Evolutionary conservation across 2,329 filamentous ascomycete species (phyloP).

Genomic region (Fusarium fracticaudum): DNA sequence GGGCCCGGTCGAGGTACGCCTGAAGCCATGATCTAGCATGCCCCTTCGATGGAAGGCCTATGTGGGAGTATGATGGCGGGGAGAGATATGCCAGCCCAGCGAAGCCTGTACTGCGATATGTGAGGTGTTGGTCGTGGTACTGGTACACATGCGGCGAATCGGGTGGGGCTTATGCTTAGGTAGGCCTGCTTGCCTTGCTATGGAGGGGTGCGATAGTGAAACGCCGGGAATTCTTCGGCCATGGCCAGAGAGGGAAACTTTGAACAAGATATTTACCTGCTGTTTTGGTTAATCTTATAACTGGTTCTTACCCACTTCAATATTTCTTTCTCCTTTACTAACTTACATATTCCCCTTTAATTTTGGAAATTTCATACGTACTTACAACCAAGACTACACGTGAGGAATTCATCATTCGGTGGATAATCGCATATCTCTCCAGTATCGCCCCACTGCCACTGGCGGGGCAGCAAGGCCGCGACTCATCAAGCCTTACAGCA

Average conservation of each 20-base stretch:
- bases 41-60: slow-evolving; percentile 35
- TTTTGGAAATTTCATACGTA: background rate
- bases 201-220: slow-evolving; percentile 45
- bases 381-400: slow-evolving; percentile 1
- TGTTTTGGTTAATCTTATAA: background rate
- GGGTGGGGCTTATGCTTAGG: slow-evolving; percentile 38
- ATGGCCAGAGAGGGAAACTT: slow-evolving; percentile 4
- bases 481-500: slow-evolving; percentile 42
- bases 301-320: background rate
- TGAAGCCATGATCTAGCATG: slow-evolving; percentile 50
- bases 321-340: background rate
- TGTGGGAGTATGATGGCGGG: slow-evolving; percentile 30
- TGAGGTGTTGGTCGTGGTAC: slow-evolving; percentile 23
- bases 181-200: slow-evolving; percentile 22
- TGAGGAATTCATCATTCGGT: slow-evolving; percentile 32
- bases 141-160: slow-evolving; percentile 37
- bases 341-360: background rate
- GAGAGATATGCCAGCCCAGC: slow-evolving; percentile 37
- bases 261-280: background rate
- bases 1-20: slow-evolving; percentile 88
- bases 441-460: slow-evolving; percentile 37
- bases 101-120: slow-evolving; percentile 35
- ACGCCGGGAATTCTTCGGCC: slow-evolving; percentile 45
- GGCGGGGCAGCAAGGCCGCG: slow-evolving; percentile 43
- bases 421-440: slow-evolving; percentile 44